Conservation (phyloP, 1,139 yeast genomes). For the Fermentozyma sake region DNA sequence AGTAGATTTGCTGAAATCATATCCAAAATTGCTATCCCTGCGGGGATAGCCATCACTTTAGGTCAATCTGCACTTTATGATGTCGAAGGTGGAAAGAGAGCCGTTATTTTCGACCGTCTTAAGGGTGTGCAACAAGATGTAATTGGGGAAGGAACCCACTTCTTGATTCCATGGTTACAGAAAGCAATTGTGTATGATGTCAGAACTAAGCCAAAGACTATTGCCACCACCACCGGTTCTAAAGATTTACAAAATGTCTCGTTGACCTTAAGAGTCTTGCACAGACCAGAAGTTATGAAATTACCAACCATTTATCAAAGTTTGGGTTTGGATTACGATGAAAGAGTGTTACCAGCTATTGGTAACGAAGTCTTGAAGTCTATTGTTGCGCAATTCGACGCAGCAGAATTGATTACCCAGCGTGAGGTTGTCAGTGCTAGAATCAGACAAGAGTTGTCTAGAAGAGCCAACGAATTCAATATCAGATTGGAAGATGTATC, state of each 20-base stretch:
- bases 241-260: constrained; percentile 96
- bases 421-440: constrained; percentile 91
- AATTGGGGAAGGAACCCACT: constrained; percentile 95
- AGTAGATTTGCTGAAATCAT: constrained; percentile 35
- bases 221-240: constrained; percentile 93
- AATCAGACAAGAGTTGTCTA: constrained; percentile 81
- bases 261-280: constrained; percentile 86
- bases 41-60: constrained; percentile 61
- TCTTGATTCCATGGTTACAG: constrained; percentile 93
- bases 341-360: constrained; percentile 93
- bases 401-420: constrained; percentile 95
- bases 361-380: constrained; percentile 95
- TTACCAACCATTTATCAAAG: constrained; percentile 86
- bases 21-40: constrained; percentile 60
- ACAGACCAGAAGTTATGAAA: constrained; percentile 83
- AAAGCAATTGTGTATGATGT: constrained; percentile 87
- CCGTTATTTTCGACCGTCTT: constrained; percentile 90
- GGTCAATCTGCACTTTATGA: constrained; percentile 80
- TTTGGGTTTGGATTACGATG: constrained; percentile 93
- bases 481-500: constrained; percentile 95
- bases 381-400: constrained; percentile 96
- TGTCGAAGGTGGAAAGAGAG: constrained; percentile 93
- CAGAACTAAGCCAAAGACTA: constrained; percentile 85
- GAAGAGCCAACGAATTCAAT: constrained; percentile 83
- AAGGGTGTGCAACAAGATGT: constrained; percentile 84